These are phyloP conservation scores for Diaporthe eres DNA, from an alignment of 2,329 filamentous ascomycete genomes.

Conservation along the genomic window DNA sequence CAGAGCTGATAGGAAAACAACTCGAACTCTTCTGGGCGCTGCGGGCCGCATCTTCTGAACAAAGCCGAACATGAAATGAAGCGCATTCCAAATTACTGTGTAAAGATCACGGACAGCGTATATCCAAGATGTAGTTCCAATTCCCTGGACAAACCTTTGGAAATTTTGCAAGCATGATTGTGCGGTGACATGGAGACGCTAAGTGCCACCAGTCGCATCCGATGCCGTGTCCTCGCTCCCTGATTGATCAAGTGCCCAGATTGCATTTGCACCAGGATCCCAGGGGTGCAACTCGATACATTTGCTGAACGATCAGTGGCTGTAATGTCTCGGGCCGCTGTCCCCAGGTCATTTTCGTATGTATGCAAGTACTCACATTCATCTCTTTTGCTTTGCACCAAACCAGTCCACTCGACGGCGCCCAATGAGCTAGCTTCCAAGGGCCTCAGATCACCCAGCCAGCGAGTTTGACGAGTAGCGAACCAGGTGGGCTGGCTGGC, in stretches of 20 bases:
- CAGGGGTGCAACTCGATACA: not conserved
- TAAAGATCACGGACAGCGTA: not conserved
- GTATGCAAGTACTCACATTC: constrained; percentile 14
- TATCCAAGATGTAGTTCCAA: not conserved
- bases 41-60: not conserved
- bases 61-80: not conserved
- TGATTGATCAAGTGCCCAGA: constrained; percentile 13
- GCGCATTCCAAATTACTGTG: not conserved
- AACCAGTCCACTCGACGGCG: too few species aligned
- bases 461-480: too few species aligned
- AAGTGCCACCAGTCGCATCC: not conserved
- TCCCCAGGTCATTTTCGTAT: not conserved
- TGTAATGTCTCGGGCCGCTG: not conserved
- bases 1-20: not conserved
- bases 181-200: not conserved
- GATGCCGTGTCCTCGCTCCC: not conserved
- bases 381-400: not conserved
- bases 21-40: not conserved
- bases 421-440: not conserved
- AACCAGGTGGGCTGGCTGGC: not conserved
- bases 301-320: constrained; percentile 15
- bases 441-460: not conserved
- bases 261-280: not conserved
- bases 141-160: too few species aligned
- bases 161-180: not conserved